Evolutionary conservation across 2,329 filamentous ascomycete genomes (phyloP), one percentile per base, ranked within the genome.

Genomic region (Phaeosphaeriaceae sp.): DNA sequence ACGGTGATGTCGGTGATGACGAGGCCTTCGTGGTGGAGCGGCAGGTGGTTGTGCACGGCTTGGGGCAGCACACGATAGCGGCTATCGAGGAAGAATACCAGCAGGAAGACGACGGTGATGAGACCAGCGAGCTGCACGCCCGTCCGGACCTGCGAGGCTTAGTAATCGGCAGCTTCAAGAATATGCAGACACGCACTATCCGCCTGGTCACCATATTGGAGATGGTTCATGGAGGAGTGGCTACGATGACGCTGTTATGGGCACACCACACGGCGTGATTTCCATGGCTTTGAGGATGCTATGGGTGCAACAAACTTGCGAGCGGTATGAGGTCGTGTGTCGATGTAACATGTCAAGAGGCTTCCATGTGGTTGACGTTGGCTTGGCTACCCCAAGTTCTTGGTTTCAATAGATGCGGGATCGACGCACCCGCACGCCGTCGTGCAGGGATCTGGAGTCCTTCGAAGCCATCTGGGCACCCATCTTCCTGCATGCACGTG

Each of bases 1-100:
- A 97, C 85, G 32, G 89, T 91, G 59, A 97, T 84, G 79, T 97
- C 94, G 73, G 92, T 97, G 70, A 97, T 88, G 71, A 97, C 89
- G 59, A 91, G 86, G 64, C 93, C 93, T 46, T 91, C 87, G 73
- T 96, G 91, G 78, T 97, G 93, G 28, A 77, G 69, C 24, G 94
- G 94, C 71, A 97, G 88, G 78, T 94, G 92, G 76, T 88, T 91
- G 83, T 97, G 94, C 67, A 97, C 90, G 60, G 90, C 87, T 71
- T 89, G 88, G 44, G 94, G 94, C 35, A 97, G 88, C 59, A 97
- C 91, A 67, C 91, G 87, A 82, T 95, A 97, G 76, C 91, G 92
- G 73, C 89, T 91, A 80, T 97, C 94, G 82, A 97, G 89, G 77
- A 97, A 85, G 78, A 94, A 88, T 70, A 94, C 79, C 69, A 94